Base-by-base conservation (phyloP, 2,329 filamentous ascomycete genomes). In the Penicillium sp. region DNA sequence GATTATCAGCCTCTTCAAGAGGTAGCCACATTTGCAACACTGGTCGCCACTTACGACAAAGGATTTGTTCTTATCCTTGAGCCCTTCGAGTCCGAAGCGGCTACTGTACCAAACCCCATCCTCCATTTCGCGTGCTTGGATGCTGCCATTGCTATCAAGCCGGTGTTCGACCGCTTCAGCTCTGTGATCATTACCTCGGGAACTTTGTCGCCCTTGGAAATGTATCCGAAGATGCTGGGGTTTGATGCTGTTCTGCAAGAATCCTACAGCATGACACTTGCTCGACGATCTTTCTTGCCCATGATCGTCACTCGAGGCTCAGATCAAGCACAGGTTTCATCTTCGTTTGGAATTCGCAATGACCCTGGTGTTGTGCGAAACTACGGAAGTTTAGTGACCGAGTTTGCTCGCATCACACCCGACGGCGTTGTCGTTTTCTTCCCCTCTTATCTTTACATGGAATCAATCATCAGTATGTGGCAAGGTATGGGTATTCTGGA, bases 381-480 rank as follows among this genome's bases (percentile, higher is more conserved):
- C 73, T 99, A 97, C 67, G 95, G 94, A 44, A 94, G 88, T 62
- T 82, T 99, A 2, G 80, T 99, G 33, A 94, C 92, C 8, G 94
- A 99, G 72, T 97, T 99, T 72, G 90, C 92, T 53, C 95, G 93
- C 73, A 87, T 97, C 63, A 99, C 94, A 0, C 95, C 94, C 0
- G 94, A 99, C 68, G 94, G 94, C 33, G 87, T 99, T 75, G 94
- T 99, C n/a, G 94, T 99, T 39, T 99, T 99, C 81, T 99, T 99
- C 73, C 95, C 94, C 0, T 96, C 92, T 0, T 99, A 99, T 68
- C 83, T 99, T 1, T 99, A 99, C 78, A 97, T 99, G 94, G 94
- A 99, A 72, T 94, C 89, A 51, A 97, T 97, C 72, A 97, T 99
- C 72, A 93, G 89, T 72, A 96, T 96, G 87, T 99, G 94, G 94